A percentile compares a stretch with the other conserved stretches of the same genome.
phyloP scores from a whole-genome alignment of 306 rosid genomes.

The Castanea crenata region DNA sequence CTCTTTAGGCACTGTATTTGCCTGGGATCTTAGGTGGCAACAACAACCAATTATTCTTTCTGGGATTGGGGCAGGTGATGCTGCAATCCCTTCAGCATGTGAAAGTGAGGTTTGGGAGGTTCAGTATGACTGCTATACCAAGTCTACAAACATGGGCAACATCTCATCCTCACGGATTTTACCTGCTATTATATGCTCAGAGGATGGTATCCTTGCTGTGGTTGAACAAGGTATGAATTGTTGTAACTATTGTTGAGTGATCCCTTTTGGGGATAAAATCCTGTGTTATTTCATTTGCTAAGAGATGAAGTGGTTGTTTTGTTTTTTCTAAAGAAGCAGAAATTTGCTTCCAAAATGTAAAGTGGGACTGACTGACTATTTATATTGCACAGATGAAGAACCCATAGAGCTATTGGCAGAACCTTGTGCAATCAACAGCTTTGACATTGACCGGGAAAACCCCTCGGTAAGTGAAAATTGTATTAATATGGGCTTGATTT shows the following conservation, averaged over 20 bases:
- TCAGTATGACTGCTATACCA: constrained; percentile 67
- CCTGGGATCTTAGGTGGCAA: constrained; percentile 96
- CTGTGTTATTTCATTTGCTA: background rate
- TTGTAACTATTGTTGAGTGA: constrained; percentile 13
- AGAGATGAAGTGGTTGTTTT: background rate
- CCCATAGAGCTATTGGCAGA: constrained; percentile 78
- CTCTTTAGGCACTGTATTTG: constrained; percentile 85
- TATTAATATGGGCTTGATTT: constrained; percentile 1
- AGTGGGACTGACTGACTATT: constrained; percentile 15
- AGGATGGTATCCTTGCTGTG: constrained; percentile 83
- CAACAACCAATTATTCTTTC: constrained; percentile 84
- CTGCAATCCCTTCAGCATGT: constrained; percentile 42
- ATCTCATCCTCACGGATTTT: constrained; percentile 66
- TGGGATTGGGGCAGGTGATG: constrained; percentile 53
- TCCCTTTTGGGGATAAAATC: constrained; percentile 9
- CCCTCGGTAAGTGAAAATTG: constrained; percentile 66
- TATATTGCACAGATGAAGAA: constrained; percentile 56
- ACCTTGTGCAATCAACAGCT: constrained; percentile 92
- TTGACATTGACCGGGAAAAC: constrained; percentile 77
- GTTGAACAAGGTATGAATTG: constrained; percentile 69
- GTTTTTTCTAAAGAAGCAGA: background rate
- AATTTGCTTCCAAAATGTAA: background rate
- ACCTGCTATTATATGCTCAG: constrained; percentile 87
- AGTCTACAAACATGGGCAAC: constrained; percentile 47
- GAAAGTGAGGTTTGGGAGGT: constrained; percentile 99